Evolutionary conservation across 495 filamentous ascomycete species (phyloP), one percentile per base, ranked within the genome.

Genomic region (Pyrenopolyporus hunteri): DNA sequence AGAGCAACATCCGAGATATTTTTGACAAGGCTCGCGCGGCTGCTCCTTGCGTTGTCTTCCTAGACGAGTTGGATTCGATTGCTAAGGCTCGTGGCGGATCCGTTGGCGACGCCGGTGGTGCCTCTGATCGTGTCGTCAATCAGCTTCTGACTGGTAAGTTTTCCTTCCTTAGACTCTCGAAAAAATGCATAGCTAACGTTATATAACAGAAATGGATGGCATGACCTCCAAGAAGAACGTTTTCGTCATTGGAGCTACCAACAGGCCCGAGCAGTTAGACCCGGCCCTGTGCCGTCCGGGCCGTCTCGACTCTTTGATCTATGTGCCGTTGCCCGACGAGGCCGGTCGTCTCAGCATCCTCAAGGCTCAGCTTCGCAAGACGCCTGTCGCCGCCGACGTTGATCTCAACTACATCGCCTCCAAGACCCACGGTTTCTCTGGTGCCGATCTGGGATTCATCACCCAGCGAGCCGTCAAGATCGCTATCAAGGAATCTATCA

Each of bases 161-260:
- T 61, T 8, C 23, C 13, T 31, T 8, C 9, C 7, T n/a, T n/a
- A 20, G 25, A 16, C 19, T 37, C 4, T 11, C 14, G 0, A 25
- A 4, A 9, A 17, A 10, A 33, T n/a, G 5, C 14, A 9, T 26
- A 46, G 64, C 85, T 87, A 79, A 87, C 69, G 26, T 16, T 6
- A 2, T 28, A 62, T 33, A 66, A 31, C 70, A 93, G 92, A 97
- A 85, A 97, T 97, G 92, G 92, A 97, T 67, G 92, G 92, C 68
- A 97, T 97, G 92, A 97, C 95, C 42, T 96, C 93, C 6, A 98
- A 98, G 90, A 98, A 98, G 89, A 98, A 98, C 77, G 94, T 98
- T 67, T 98, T 98, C 80, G 94, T 98, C 66, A 98, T 98, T 68
- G 94, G 94, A 76, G 94, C 94, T 26, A 98, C 94, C 71, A 98